Evolutionary conservation across 495 filamentous ascomycete species (phyloP).

Genomic region (Neurospora sp.): DNA sequence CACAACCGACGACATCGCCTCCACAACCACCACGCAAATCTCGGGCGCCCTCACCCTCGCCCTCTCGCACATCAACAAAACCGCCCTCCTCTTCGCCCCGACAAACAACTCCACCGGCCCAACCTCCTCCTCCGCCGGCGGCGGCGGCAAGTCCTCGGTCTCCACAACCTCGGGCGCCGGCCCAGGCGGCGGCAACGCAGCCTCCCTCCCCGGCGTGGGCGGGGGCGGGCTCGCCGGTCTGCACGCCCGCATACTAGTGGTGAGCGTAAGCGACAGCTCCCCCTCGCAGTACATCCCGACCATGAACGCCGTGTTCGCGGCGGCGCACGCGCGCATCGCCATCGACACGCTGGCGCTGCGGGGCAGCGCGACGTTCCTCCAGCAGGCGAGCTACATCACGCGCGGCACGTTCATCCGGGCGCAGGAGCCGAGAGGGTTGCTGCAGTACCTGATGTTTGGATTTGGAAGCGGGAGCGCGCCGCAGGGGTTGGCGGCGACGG

Average conservation of each 20-base stretch:
- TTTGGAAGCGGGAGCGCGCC: constrained; percentile 44
- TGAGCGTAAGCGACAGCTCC: constrained; percentile 73
- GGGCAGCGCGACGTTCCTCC: constrained; percentile 76
- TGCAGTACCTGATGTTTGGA: constrained; percentile 95
- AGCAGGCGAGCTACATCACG: constrained; percentile 89
- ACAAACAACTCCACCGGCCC: constrained; percentile 4
- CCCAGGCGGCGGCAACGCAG: constrained; percentile 15
- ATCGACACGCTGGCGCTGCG: constrained; percentile 84
- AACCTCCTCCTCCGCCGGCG: constrained; percentile 16
- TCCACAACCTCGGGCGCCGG: constrained; percentile 17
- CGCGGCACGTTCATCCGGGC: constrained; percentile 79
- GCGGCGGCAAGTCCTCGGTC: constrained; percentile 5
- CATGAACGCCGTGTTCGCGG: constrained; percentile 96
- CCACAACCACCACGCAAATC: constrained; percentile 63
- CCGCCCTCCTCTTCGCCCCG: constrained; percentile 29
- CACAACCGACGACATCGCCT: constrained; percentile 42
- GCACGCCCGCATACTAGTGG: constrained; percentile 73
- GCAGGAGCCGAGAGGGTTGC: constrained; percentile 46
- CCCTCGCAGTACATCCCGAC: constrained; percentile 91
- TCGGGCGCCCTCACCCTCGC: constrained; percentile 87
- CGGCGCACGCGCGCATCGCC: constrained; percentile 72
- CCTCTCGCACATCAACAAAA: constrained; percentile 73
- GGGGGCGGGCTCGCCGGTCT: constrained; percentile 36
- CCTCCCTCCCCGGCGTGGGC: constrained; percentile 21
- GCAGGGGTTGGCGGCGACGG: background rate